A percentile compares a stretch with the other conserved stretches of the same genome.
phyloP scores from a whole-genome alignment of 305 asterid genomes.

The Fraxinus floribunda region DNA sequence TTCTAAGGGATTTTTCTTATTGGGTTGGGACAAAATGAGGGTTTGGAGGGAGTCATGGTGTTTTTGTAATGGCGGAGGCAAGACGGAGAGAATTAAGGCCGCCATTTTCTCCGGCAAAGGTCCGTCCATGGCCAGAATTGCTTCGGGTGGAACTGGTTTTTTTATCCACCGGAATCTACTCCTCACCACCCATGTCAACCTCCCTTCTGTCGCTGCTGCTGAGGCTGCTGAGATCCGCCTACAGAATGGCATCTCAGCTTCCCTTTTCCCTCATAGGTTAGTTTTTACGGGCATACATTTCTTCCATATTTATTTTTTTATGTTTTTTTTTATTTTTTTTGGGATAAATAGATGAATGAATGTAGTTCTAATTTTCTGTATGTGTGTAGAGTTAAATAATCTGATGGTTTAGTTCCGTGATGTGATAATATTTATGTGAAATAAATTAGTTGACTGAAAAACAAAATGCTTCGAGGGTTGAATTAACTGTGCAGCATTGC shows the following conservation, averaged over 20 bases:
- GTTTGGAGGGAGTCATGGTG: constrained; percentile 82
- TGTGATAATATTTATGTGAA: constrained; percentile 10
- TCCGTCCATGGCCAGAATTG: constrained; percentile 73
- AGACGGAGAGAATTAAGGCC: constrained; percentile 84
- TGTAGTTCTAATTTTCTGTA: background rate
- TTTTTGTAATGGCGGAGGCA: constrained; percentile 92
- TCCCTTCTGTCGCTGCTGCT: constrained; percentile 78
- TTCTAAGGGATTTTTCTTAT: constrained; percentile 15
- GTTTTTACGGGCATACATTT: constrained; percentile 9
- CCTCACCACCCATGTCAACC: constrained; percentile 79
- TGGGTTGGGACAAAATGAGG: constrained; percentile 49
- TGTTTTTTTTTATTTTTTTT: background rate
- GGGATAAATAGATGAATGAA: background rate
- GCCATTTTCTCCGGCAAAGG: constrained; percentile 75
- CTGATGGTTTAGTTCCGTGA: background rate
- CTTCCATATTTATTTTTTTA: background rate
- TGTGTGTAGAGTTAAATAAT: constrained; percentile 1
- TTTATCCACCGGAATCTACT: constrained; percentile 92
- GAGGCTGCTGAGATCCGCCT: constrained; percentile 94
- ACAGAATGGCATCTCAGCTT: constrained; percentile 61
- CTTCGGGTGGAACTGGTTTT: constrained; percentile 72
- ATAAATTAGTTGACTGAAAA: background rate
- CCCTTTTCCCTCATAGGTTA: constrained; percentile 89
- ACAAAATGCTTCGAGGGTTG: background rate
- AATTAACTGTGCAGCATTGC: background rate